Conservation (phyloP, 2,329 filamentous ascomycete species). For the Whalleya microplaca region DNA sequence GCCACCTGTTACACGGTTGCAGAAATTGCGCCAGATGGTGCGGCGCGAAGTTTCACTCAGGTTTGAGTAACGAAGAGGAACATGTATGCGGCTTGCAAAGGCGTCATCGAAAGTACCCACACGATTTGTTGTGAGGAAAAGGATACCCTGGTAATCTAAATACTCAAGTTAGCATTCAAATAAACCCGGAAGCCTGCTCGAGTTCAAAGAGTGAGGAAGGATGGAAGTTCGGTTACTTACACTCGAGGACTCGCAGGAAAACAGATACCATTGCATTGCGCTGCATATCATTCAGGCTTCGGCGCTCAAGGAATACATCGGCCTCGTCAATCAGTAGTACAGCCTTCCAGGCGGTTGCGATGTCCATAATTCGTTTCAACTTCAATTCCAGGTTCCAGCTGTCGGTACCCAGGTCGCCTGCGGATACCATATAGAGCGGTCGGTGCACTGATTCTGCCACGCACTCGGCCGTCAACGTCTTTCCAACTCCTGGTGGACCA, state of each 20-base stretch:
- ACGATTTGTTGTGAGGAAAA: slow-evolving; percentile 32
- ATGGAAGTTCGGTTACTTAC: slow-evolving; percentile 2
- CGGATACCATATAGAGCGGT: slow-evolving; percentile 41
- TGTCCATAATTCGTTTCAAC: slow-evolving; percentile 39
- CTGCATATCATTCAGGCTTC: slow-evolving; percentile 28
- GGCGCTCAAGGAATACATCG: slow-evolving; percentile 42
- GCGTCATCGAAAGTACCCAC: slow-evolving; percentile 29
- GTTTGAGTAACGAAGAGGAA: slow-evolving; percentile 26
- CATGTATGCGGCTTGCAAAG: slow-evolving; percentile 32
- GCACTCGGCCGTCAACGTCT: slow-evolving; percentile 41
- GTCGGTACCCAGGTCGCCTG: slow-evolving; percentile 38
- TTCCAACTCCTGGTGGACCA: slow-evolving; percentile 23
- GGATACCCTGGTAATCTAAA: slow-evolving; percentile 27
- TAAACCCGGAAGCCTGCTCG: no score
- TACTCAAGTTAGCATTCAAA: neutral
- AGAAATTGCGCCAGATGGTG: slow-evolving; percentile 31
- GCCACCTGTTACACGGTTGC: slow-evolving; percentile 21
- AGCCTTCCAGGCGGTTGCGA: slow-evolving; percentile 46
- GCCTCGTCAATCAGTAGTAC: slow-evolving; percentile 41
- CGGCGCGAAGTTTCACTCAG: slow-evolving; percentile 16
- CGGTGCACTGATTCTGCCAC: slow-evolving; percentile 41
- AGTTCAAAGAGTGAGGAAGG: no score
- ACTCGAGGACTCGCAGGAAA: slow-evolving; percentile 29
- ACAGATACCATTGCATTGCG: slow-evolving; percentile 31
- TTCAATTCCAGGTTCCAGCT: slow-evolving; percentile 31